A percentile compares a stretch with the other conserved stretches of the same genome.
These are phyloP conservation scores for Coemansia reversa DNA, from an alignment of 192 early-diverging fungal species.

Conservation along the genomic window DNA sequence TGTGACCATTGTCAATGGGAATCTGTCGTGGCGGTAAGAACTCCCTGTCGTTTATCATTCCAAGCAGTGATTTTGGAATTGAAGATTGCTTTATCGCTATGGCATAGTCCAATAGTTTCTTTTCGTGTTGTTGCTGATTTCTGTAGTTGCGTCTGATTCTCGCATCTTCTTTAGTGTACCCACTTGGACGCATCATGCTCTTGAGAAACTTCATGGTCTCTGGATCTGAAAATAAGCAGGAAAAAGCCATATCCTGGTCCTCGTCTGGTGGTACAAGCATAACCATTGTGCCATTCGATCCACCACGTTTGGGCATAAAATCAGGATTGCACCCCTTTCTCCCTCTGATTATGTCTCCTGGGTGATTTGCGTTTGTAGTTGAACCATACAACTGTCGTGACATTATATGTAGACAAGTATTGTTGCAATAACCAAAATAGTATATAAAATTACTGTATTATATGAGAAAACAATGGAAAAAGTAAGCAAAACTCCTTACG, in stretches of 20 bases:
- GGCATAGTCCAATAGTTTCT: constrained; percentile 35
- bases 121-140: constrained; percentile 23
- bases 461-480: too few species aligned
- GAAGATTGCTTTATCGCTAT: constrained; percentile 30
- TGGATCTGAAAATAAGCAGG: constrained; percentile 28
- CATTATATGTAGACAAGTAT: too few species aligned
- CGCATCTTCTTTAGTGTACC: constrained; percentile 18
- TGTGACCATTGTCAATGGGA: constrained; percentile 20
- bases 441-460: too few species aligned
- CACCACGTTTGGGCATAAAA: constrained; percentile 25
- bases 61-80: constrained; percentile 22
- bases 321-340: constrained; percentile 20
- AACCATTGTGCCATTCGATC: constrained; percentile 11
- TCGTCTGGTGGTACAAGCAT: constrained; percentile 44
- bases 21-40: constrained; percentile 29
- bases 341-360: background rate
- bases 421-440: too few species aligned
- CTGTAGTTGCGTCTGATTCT: constrained; percentile 16
- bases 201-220: constrained; percentile 34
- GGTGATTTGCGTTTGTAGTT: background rate
- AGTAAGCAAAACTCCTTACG: too few species aligned
- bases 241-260: constrained; percentile 31
- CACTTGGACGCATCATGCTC: constrained; percentile 35
- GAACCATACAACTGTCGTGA: too few species aligned
- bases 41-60: constrained; percentile 18